Base-by-base conservation (phyloP, 495 filamentous ascomycete species). In the Annulohypoxylon bovei region DNA sequence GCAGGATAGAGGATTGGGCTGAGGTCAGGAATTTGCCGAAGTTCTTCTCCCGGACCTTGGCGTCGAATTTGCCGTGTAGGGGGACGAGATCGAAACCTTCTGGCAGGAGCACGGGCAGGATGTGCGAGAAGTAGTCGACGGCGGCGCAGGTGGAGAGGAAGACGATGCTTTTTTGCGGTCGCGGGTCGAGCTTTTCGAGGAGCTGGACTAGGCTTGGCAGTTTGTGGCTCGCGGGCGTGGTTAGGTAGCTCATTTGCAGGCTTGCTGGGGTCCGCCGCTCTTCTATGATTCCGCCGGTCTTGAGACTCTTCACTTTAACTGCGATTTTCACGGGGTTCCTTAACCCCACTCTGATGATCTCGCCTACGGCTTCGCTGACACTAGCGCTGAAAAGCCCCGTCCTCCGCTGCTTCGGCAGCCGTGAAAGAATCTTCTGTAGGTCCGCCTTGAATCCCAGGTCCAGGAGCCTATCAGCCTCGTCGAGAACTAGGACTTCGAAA, bases 371-470 rank as follows among this genome's bases (percentile, higher is more conserved):
- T 71, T 99, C 96, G 72, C 89, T 93, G 9, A 99, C 90, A 72
- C 90, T 94, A 14, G 95, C 95, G 75, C 92, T 95, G 83, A 98
- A 99, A 7, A 99, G 82, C 0, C 95, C 95, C 0, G 96, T 99
- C 14, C 95, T 86, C 35, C 95, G 84, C 75, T 99, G 96, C 75
- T 98, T 99, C 2, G 95, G 96, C 11, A 99, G 81, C 8, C 91
- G 86, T 9, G 88, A 85, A 30, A 98, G 81, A 57, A 99, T 99
- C 52, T 88, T 91, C 55, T 93, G 92, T 4, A 99, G 81, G 68
- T 95, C 92, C 6, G 95, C 89, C 74, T 94, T 93, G 82, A 99
- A 98, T 7, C 96, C 96, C n/a, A 98, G 83, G 78, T 99, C 96
- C 6, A 99, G 82, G 23, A 99, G 81, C 58, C 96, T 82, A 76